Evolutionary conservation across 2,329 filamentous ascomycete genomes (phyloP).

Genomic region (Pseudocercospora eumusae): DNA sequence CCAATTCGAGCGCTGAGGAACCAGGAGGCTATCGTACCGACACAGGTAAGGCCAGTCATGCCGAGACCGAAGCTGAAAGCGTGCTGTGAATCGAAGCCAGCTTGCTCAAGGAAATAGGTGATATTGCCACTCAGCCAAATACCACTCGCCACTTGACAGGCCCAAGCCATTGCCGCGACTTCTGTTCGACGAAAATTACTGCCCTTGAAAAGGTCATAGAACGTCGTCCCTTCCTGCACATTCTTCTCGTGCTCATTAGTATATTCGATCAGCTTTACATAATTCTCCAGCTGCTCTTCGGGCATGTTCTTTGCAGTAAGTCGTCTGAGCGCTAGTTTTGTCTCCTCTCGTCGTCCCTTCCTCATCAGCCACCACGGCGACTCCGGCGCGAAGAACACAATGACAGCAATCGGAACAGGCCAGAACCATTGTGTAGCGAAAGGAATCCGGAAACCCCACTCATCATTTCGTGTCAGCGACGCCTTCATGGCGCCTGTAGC

Average conservation of each 20-base stretch:
- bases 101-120: slow-evolving; percentile 11
- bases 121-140: not conserved
- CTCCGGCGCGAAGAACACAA: not conserved
- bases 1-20: slow-evolving; percentile 42
- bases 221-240: not conserved
- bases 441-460: not conserved
- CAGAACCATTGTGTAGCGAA: not conserved
- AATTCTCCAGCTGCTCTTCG: not conserved
- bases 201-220: not conserved
- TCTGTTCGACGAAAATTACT: not conserved
- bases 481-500: not conserved
- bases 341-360: not conserved
- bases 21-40: slow-evolving; percentile 35
- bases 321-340: not conserved
- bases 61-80: slow-evolving; percentile 44
- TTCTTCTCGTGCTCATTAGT: not conserved
- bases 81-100: slow-evolving; percentile 15
- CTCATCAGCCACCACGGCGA: not conserved
- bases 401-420: not conserved
- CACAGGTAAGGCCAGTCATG: slow-evolving; percentile 30
- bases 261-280: not conserved
- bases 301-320: not conserved
- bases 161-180: not conserved
- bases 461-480: not conserved
- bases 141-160: not conserved